These are phyloP conservation scores for Climacium dendroides DNA, from an alignment of 225 moss, liverwort and hornwort species.

Conservation along the genomic window DNA sequence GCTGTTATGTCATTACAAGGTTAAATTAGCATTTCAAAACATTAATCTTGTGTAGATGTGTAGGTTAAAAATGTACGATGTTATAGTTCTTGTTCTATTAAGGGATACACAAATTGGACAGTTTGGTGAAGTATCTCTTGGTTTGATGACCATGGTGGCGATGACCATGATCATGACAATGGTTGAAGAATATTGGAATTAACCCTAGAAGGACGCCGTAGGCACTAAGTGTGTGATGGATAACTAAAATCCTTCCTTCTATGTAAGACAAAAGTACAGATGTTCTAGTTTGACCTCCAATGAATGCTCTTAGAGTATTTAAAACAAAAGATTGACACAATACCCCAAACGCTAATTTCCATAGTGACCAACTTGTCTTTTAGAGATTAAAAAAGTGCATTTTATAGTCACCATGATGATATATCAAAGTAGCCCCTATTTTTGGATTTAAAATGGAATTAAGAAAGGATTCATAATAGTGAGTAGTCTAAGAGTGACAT, in stretches of 20 bases:
- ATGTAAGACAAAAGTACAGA: too few species aligned
- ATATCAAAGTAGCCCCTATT: not conserved
- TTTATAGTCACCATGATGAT: not conserved
- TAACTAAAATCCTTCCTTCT: too few species aligned
- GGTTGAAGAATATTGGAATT: not conserved
- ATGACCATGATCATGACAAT: too few species aligned
- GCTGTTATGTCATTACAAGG: too few species aligned
- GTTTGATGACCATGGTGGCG: too few species aligned
- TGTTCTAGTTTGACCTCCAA: too few species aligned
- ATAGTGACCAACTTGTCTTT: too few species aligned
- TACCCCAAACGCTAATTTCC: too few species aligned
- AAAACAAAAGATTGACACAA: not conserved
- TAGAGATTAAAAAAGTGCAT: fast-evolving
- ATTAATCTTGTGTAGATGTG: fast-evolving
- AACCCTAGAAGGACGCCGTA: fast-evolving
- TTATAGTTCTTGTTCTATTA: fast-evolving
- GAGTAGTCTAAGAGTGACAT: not conserved
- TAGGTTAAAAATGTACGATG: fast-evolving
- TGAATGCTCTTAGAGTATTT: too few species aligned
- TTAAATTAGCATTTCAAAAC: not conserved
- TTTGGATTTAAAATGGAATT: not conserved
- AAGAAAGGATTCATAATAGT: not conserved
- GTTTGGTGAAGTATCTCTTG: not conserved
- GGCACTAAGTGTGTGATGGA: not conserved
- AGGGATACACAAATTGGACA: not conserved